Conservation (phyloP, 163 green algal genomes). For the Coccomyxa subellipsoidea region DNA sequence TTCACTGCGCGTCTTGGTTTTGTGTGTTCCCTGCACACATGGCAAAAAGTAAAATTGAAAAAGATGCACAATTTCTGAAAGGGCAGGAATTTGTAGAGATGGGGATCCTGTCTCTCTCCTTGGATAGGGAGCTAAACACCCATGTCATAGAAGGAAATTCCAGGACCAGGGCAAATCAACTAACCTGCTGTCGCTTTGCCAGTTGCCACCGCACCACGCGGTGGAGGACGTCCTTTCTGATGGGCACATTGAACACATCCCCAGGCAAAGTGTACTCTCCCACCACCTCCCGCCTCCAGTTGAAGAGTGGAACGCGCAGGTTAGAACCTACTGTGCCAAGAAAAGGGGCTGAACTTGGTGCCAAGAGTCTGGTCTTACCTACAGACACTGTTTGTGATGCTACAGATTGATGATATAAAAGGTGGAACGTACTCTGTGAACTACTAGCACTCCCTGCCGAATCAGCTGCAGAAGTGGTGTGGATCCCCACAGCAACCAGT, state of each 20-base stretch:
- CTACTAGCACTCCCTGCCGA: background rate
- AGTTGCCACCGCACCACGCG: constrained; percentile 88
- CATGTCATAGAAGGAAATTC: no score
- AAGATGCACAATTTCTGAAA: background rate
- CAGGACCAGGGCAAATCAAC: background rate
- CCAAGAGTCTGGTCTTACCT: no score
- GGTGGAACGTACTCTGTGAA: background rate
- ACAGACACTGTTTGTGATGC: no score
- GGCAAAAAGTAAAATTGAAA: background rate
- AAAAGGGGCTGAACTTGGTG: no score
- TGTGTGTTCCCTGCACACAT: constrained; percentile 74
- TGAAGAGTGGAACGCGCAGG: background rate
- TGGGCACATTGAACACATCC: constrained; percentile 66
- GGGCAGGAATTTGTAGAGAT: no score
- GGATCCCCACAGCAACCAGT: background rate
- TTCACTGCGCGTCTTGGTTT: constrained; percentile 70
- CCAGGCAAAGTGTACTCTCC: constrained; percentile 56
- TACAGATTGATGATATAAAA: no score
- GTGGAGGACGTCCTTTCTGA: constrained; percentile 88
- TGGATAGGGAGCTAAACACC: no score
- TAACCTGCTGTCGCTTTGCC: constrained; percentile 77
- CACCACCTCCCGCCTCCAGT: constrained; percentile 27
- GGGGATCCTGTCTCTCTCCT: no score
- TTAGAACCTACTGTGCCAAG: background rate
- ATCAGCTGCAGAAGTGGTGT: background rate